These are phyloP conservation scores for Citrus reticulata DNA, from an alignment of 345 rosid genomes.

Conservation along the genomic window DNA sequence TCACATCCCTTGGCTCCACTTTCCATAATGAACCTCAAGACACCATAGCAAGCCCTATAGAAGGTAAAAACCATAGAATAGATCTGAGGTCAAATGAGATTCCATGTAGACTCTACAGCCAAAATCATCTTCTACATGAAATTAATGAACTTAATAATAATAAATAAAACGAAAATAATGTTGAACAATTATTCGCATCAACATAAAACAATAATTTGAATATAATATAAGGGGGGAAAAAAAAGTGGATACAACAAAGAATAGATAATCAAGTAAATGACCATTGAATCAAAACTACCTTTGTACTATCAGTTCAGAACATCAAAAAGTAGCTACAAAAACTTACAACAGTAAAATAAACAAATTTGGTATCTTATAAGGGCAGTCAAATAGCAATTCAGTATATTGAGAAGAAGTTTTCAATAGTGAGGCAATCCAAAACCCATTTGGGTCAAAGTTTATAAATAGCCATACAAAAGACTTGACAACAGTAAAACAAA, in stretches of 20 bases:
- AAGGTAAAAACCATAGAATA: background rate
- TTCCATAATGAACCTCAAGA: conserved; percentile 78
- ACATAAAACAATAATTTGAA: background rate
- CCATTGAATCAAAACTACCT: background rate
- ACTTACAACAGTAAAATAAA: too few relatives aligned
- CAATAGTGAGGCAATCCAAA: too few relatives aligned
- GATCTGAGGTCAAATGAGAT: background rate
- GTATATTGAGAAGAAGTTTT: too few relatives aligned
- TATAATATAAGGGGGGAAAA: too few relatives aligned
- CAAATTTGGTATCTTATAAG: too few relatives aligned
- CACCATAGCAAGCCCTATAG: conserved; percentile 87
- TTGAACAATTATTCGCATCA: background rate
- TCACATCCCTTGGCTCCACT: conserved; percentile 92
- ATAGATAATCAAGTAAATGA: background rate
- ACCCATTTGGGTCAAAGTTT: too few relatives aligned
- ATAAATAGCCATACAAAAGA: background rate
- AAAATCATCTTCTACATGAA: background rate
- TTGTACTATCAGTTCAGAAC: too few relatives aligned
- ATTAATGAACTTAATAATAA: background rate
- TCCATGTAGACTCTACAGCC: background rate
- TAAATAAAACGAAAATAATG: background rate
- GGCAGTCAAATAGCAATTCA: too few relatives aligned
- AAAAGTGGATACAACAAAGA: background rate
- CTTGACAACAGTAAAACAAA: too few relatives aligned
- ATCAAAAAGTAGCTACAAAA: too few relatives aligned